These are phyloP conservation scores for Pseudozyma hubeiensis DNA, from an alignment of 1,284 basidiomycete species.

Conservation along the genomic window DNA sequence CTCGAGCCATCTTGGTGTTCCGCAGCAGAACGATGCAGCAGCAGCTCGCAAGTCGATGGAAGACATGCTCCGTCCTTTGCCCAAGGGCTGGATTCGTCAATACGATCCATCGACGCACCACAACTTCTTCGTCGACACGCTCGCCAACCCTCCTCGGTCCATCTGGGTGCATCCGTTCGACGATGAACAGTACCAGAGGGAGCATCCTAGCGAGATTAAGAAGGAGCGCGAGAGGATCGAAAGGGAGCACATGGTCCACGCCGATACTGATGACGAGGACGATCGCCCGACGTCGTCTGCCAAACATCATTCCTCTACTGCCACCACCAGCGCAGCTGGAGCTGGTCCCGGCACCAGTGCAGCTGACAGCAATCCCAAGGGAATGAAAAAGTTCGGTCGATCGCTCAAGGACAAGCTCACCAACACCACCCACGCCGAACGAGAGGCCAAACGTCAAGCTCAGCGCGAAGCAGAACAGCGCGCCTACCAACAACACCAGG, in stretches of 20 bases:
- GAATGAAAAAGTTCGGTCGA: slow-evolving; percentile 56
- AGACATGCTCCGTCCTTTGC: slow-evolving; percentile 56
- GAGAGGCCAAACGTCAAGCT: slow-evolving; percentile 50
- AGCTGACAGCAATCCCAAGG: slow-evolving; percentile 19
- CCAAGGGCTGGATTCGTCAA: slow-evolving; percentile 63
- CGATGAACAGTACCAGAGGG: slow-evolving; percentile 44
- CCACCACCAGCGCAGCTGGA: background rate
- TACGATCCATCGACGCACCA: slow-evolving; percentile 56
- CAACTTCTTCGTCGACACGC: slow-evolving; percentile 66
- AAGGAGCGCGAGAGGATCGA: slow-evolving; percentile 29
- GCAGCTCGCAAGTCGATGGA: slow-evolving; percentile 40
- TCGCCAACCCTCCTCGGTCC: slow-evolving; percentile 62
- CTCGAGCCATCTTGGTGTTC: slow-evolving; percentile 16
- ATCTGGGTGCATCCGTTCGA: slow-evolving; percentile 68
- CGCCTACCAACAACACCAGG: slow-evolving; percentile 46
- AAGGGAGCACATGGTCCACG: slow-evolving; percentile 35
- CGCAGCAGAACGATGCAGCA: slow-evolving; percentile 4
- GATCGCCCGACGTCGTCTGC: slow-evolving; percentile 9
- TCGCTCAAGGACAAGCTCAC: slow-evolving; percentile 67
- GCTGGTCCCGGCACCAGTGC: background rate
- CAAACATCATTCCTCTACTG: background rate
- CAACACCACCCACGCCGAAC: slow-evolving; percentile 60
- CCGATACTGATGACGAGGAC: slow-evolving; percentile 50
- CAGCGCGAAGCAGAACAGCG: slow-evolving; percentile 52
- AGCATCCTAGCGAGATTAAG: slow-evolving; percentile 33